Base-by-base conservation (phyloP, 2,329 filamentous ascomycete species). In the Cercospora janseana region DNA sequence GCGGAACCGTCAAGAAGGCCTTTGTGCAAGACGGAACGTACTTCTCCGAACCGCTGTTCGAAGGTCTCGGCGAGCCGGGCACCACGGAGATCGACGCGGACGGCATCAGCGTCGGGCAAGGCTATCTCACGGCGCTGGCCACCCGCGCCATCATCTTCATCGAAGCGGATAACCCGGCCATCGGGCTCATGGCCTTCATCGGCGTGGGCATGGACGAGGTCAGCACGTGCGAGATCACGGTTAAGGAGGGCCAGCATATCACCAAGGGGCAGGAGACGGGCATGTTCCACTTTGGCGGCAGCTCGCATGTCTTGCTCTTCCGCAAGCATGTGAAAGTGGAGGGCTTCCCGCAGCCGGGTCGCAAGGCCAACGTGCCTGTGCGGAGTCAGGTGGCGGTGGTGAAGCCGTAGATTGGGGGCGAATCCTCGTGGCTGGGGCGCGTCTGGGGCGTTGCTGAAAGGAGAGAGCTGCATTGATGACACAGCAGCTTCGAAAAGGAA, bases 261-360 rank as follows among this genome's bases (percentile, higher is more conserved):
- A 73, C 73, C 45, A 89, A 88, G 73, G 87, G 87, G 1, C 79
- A 88, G 4, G 72, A 88, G 70, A 73, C 83, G 29, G 86, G 86
- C 32, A 88, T 88, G 85, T 90, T 90, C 68, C 86, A 90, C 63
- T 89, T 85, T 64, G 86, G 86, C n/a, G 86, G 87, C 0, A 84
- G 79, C 5, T 82, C 81, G 1, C 81, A 87, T 63, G 87, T 83
- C 59, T 63, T 89, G 58, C 62, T 90, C 2, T 88, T 89, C 69
- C 69, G 79, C 20, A 74, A 78, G 55, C 76, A 72, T 0, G 78
- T 84, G 24, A 70, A 73, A 24, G 49, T 74, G 18, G 65, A 69
- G 16, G 64, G 61, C 23, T 66, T 68, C 54, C 65, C 63, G 6
- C 46, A 66, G 54, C 60, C 63, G 2, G 64, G 65, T 4, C 50